Evolutionary conservation across 768 basidiomycete genomes (phyloP), one percentile per base, ranked within the genome.

Genomic region (Mycena olivaceomarginata): DNA sequence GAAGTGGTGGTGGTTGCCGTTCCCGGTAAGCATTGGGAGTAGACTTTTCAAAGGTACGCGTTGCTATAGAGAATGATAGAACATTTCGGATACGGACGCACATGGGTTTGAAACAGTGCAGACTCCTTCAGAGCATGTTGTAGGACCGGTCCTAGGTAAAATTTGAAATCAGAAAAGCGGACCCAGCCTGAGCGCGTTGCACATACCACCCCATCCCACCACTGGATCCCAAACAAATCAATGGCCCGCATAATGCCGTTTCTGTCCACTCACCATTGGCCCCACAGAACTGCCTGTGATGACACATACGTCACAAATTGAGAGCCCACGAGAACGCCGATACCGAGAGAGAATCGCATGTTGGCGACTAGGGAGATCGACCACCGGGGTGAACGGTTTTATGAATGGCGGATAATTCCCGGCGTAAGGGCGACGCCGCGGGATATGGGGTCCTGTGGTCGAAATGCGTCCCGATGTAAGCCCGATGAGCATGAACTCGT

Each of bases 171-270:
- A 5, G 4, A 13, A n/a, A 10, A 41, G 9, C 59, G 15, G 31
- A 31, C 31, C 31, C 31, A 31, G 15, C 43, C 9, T 22, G 72
- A 51, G 16, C 5, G 57, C 15, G 65, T 25, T 16, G 5, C 8
- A 80, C 85, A 76, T 79, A 89, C 90, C 91, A 91, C 84, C 88
- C 89, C 43, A 84, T 88, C 31, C 91, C 90, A 56, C 90, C 91
- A 72, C 91, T 76, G 16, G 15, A 63, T 31, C 20, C 20, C 15
- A 6, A 13, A 48, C 10, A 20, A 75, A 56, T 57, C 3, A 45
- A 20, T 43, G 11, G 13, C n/a, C 15, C 39, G 9, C 2, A 31
- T 46, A 18, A 37, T 7, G 2, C 13, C 13, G 10, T 0, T 16
- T 11, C 13, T 16, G 40, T 37, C 18, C 22, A 53, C 75, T 60